phyloP scores from a whole-genome alignment of 768 basidiomycete genomes.

The Mycena maculata region DNA sequence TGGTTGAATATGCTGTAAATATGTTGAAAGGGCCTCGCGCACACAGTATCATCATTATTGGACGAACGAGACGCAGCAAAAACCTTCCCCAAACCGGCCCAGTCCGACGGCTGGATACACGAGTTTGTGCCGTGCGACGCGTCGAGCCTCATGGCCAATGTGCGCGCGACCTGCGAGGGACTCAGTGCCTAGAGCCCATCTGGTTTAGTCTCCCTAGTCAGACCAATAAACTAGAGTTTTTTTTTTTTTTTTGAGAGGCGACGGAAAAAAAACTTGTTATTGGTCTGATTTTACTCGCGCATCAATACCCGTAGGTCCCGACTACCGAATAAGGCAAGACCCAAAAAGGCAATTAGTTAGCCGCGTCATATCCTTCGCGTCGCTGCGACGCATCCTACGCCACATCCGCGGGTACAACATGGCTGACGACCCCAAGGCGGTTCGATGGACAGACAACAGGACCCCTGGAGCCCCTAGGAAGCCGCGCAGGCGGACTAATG shows the following conservation, averaged over 20 bases:
- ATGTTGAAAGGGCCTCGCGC: no score
- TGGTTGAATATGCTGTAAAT: no score
- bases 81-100: no score
- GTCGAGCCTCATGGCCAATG: no score
- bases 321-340: neutral
- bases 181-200: no score
- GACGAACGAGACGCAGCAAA: no score
- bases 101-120: no score
- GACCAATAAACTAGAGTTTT: constrained; percentile 1
- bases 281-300: constrained; percentile 23
- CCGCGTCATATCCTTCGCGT: neutral
- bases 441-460: neutral
- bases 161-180: no score
- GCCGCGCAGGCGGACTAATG: no score
- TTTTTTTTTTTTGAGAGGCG: neutral
- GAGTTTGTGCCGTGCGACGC: no score
- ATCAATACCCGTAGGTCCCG: constrained; percentile 4
- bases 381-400: neutral
- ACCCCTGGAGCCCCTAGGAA: neutral
- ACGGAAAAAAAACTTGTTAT: constrained; percentile 6
- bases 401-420: neutral
- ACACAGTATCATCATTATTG: no score
- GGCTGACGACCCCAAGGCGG: neutral
- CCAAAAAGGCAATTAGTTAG: neutral
- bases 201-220: constrained; percentile 25